These are phyloP conservation scores for Akanthomyces muscarius DNA, from an alignment of 2,329 filamentous ascomycete species.

Conservation along the genomic window DNA sequence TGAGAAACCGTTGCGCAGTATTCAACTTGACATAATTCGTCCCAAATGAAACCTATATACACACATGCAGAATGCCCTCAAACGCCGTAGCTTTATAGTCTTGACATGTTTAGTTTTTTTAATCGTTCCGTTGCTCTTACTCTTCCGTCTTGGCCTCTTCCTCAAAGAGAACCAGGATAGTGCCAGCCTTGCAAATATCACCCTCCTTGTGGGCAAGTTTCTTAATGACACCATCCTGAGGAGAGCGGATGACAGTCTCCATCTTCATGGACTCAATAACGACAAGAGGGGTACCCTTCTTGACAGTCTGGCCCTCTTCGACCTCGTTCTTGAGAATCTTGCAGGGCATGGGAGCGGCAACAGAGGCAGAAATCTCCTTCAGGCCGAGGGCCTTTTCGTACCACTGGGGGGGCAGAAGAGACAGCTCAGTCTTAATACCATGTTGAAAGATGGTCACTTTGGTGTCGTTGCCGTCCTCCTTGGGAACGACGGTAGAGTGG, in stretches of 20 bases:
- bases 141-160: slow-evolving; percentile 37
- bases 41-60: slow-evolving; percentile 16
- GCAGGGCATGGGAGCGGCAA: slow-evolving; percentile 94
- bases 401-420: slow-evolving; percentile 66
- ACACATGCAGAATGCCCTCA: slow-evolving; percentile 15
- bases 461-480: slow-evolving; percentile 49
- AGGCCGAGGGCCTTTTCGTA: slow-evolving; percentile 81
- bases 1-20: not conserved
- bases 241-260: slow-evolving; percentile 78
- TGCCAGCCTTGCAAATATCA: slow-evolving; percentile 75
- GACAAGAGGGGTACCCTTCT: slow-evolving; percentile 81
- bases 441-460: slow-evolving; percentile 75
- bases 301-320: slow-evolving; percentile 72
- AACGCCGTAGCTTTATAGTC: slow-evolving; percentile 15
- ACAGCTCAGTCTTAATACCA: slow-evolving; percentile 56
- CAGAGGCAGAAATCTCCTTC: slow-evolving; percentile 75
- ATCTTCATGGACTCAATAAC: slow-evolving; percentile 92
- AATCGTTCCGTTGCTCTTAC: slow-evolving; percentile 10
- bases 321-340: slow-evolving; percentile 92
- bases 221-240: slow-evolving; percentile 67
- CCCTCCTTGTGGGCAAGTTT: slow-evolving; percentile 71
- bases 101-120: not conserved
- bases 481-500: slow-evolving; percentile 69
- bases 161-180: slow-evolving; percentile 69
- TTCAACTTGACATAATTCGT: slow-evolving; percentile 9